phyloP scores from a whole-genome alignment of 768 basidiomycete genomes.

The Auriscalpium orientale region DNA sequence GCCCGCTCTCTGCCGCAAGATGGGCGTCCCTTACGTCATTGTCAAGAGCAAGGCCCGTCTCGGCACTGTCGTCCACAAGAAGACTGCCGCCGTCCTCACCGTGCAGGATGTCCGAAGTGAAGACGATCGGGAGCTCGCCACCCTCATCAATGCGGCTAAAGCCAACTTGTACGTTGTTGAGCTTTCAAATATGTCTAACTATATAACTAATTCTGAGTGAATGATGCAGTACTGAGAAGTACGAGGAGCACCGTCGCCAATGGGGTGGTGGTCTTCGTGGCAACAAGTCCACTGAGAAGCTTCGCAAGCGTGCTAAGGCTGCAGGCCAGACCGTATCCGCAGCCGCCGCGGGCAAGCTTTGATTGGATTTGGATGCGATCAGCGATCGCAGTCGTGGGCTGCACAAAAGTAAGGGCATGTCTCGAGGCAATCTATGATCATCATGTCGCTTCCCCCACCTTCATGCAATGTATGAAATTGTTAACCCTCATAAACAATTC shows the following conservation, averaged over 20 bases:
- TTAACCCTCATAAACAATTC: no score
- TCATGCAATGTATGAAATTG: no score
- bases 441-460: no score
- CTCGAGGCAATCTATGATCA: no score
- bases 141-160: slow-evolving; percentile 88
- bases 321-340: slow-evolving; percentile 59
- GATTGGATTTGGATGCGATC: slow-evolving; percentile 15
- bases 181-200: background rate
- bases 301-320: slow-evolving; percentile 91
- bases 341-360: slow-evolving; percentile 59
- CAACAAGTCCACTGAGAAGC: slow-evolving; percentile 89
- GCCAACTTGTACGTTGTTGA: slow-evolving; percentile 77
- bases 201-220: background rate
- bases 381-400: no score
- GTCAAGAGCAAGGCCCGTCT: slow-evolving; percentile 98
- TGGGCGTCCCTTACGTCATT: slow-evolving; percentile 98
- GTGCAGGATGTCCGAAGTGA: slow-evolving; percentile 93
- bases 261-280: slow-evolving; percentile 98
- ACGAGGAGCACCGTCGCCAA: slow-evolving; percentile 82
- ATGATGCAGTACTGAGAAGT: slow-evolving; percentile 69
- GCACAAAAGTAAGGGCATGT: no score
- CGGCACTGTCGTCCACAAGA: slow-evolving; percentile 97
- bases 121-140: slow-evolving; percentile 89
- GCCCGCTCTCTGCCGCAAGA: slow-evolving; percentile 97
- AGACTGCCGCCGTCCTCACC: slow-evolving; percentile 88